These are phyloP conservation scores for Trypanosoma cruzi DNA, from an alignment of 208 protist genomes.

Conservation along the genomic window DNA sequence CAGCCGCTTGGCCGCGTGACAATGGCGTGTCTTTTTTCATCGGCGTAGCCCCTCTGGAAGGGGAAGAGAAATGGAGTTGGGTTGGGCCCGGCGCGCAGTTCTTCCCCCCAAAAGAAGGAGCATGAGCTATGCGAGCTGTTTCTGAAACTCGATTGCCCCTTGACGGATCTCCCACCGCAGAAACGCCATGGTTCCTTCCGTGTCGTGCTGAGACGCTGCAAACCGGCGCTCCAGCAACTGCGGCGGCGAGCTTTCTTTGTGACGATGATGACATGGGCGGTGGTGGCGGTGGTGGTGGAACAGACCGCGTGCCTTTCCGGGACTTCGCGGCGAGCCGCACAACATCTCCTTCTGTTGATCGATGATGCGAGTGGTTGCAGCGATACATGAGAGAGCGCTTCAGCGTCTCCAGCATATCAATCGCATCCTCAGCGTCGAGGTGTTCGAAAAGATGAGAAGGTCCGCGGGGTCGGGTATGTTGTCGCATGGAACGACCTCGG, in stretches of 20 bases:
- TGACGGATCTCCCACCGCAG: not conserved
- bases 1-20: not conserved
- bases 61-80: not conserved
- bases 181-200: not conserved
- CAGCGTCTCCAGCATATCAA: slow-evolving; percentile 12
- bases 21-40: not conserved
- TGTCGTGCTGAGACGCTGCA: not conserved
- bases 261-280: not conserved
- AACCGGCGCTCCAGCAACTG: not conserved
- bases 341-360: not conserved
- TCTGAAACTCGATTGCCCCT: not conserved
- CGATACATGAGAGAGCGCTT: slow-evolving; percentile 20
- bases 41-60: not conserved
- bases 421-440: not conserved
- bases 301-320: slow-evolving; percentile 7
- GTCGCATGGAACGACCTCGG: not conserved
- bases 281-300: not conserved
- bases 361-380: slow-evolving; percentile 13
- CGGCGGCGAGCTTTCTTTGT: not conserved
- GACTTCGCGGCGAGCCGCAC: not conserved
- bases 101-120: not conserved
- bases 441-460: not conserved
- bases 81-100: not conserved
- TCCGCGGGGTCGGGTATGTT: not conserved
- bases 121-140: not conserved